Evolutionary conservation across 1,284 basidiomycete species (phyloP).

Genomic region (Bondarzewia mesenterica): DNA sequence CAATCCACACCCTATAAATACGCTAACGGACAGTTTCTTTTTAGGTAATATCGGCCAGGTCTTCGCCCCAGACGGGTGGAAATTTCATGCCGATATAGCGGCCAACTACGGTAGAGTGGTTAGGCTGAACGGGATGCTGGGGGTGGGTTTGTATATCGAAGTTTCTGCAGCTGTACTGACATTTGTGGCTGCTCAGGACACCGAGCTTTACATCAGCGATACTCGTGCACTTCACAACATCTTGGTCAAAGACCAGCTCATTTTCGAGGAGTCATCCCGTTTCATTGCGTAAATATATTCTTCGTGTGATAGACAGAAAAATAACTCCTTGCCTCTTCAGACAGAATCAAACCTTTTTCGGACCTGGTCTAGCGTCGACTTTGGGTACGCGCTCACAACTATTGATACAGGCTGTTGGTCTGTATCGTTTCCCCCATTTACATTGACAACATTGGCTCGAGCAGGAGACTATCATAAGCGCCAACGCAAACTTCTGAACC

Average conservation of each 20-base stretch:
- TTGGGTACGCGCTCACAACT: not conserved
- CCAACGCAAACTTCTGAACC: slow-evolving; percentile 1
- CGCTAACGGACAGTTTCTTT: not conserved
- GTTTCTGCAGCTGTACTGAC: not conserved
- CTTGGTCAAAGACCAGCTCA: not conserved
- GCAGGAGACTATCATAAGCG: not conserved
- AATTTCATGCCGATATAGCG: not conserved
- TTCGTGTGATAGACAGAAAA: not conserved
- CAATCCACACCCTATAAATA: not conserved
- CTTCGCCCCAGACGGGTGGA: not conserved
- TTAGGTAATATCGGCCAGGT: not conserved
- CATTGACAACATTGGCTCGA: not conserved
- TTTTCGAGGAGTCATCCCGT: not conserved
- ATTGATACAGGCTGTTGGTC: too few species aligned
- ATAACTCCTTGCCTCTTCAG: not conserved
- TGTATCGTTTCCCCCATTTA: too few species aligned
- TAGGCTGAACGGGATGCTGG: not conserved
- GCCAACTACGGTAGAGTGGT: not conserved
- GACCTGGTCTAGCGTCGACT: not conserved
- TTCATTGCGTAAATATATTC: not conserved
- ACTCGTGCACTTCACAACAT: not conserved
- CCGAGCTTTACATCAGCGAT: not conserved
- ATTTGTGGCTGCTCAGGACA: not conserved
- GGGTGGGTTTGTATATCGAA: not conserved
- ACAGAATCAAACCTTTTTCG: not conserved